These are phyloP conservation scores for Meyerozyma elateridarum DNA, from an alignment of 1,139 yeast species.

Conservation along the genomic window DNA sequence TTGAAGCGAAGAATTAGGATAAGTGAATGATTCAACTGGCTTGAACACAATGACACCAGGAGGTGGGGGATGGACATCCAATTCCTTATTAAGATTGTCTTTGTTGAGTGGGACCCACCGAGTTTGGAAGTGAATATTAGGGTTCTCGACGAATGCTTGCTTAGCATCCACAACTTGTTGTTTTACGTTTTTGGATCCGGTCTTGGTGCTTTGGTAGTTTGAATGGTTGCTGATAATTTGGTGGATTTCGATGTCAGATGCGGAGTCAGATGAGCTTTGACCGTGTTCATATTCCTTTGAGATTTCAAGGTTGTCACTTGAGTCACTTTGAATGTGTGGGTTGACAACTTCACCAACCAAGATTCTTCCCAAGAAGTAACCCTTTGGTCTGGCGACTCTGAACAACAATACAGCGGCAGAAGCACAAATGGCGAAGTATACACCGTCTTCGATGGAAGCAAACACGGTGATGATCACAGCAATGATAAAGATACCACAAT, in stretches of 20 bases:
- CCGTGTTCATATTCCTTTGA: conserved; percentile 10
- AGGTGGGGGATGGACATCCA: conserved; percentile 72
- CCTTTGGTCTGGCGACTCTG: conserved; percentile 75
- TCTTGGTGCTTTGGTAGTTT: conserved; percentile 20
- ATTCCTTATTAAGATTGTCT: conserved; percentile 50
- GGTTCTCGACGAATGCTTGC: conserved; percentile 22
- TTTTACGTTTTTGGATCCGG: conserved; percentile 12
- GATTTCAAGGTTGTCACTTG: conserved; percentile 10
- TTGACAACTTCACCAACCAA: conserved; percentile 64
- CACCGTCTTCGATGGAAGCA: conserved; percentile 79
- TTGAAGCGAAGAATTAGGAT: conserved; percentile 76
- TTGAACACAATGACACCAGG: conserved; percentile 87
- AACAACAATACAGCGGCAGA: conserved; percentile 71
- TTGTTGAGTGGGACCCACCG: conserved; percentile 78
- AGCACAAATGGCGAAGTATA: conserved; percentile 85
- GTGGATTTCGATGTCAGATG: conserved; percentile 38
- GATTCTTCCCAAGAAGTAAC: conserved; percentile 77
- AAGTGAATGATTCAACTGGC: conserved; percentile 75
- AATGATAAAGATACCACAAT: conserved; percentile 67
- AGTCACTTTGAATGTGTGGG: conserved; percentile 36
- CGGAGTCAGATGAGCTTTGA: conserved; percentile 13
- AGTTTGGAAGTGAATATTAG: conserved; percentile 47
- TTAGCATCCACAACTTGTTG: conserved; percentile 17
- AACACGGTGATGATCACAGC: conserved; percentile 80
- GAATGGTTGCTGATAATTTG: conserved; percentile 17